These are phyloP conservation scores for Arabidopsis arenosa DNA, from an alignment of 345 rosid species.

Conservation along the genomic window DNA sequence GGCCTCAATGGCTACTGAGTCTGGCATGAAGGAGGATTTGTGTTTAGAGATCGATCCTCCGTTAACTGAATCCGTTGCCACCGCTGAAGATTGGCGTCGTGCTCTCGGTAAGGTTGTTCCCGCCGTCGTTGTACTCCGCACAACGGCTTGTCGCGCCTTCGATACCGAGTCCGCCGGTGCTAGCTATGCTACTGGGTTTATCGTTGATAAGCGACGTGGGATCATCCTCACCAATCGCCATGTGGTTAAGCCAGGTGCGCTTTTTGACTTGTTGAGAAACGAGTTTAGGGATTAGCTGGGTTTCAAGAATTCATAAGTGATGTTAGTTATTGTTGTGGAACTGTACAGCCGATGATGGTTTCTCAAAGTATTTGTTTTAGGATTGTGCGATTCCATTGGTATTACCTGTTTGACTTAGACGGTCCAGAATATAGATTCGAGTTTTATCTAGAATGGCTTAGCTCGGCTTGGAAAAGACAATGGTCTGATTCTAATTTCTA, in stretches of 20 bases:
- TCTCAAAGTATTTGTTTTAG: neutral
- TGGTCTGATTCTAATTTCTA: conserved; percentile 15
- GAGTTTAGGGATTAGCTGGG: conserved; percentile 11
- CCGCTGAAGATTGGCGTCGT: conserved; percentile 87
- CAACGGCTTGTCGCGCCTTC: conserved; percentile 87
- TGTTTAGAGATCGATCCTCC: conserved; percentile 72
- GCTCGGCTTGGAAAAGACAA: neutral
- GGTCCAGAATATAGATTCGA: conserved; percentile 12
- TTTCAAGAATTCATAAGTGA: neutral
- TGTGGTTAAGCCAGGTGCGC: conserved; percentile 82
- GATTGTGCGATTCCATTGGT: conserved; percentile 25
- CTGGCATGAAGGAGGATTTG: conserved; percentile 61
- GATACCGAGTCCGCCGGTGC: conserved; percentile 86
- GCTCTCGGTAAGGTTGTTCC: conserved; percentile 80
- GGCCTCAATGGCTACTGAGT: conserved; percentile 51
- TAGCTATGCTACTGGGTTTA: conserved; percentile 85
- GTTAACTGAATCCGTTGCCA: conserved; percentile 57
- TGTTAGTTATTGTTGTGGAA: neutral
- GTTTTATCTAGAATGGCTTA: neutral
- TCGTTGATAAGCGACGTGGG: conserved; percentile 89
- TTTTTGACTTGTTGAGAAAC: neutral
- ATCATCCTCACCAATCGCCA: conserved; percentile 97
- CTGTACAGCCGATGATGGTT: neutral
- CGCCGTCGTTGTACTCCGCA: conserved; percentile 86
- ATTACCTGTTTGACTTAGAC: conserved; percentile 25